Percentiles rank a stretch among this genome's conserved stretches.
phyloP scores from a whole-genome alignment of 148 eudicot genomes.

The Vaccinium corymbosum region DNA sequence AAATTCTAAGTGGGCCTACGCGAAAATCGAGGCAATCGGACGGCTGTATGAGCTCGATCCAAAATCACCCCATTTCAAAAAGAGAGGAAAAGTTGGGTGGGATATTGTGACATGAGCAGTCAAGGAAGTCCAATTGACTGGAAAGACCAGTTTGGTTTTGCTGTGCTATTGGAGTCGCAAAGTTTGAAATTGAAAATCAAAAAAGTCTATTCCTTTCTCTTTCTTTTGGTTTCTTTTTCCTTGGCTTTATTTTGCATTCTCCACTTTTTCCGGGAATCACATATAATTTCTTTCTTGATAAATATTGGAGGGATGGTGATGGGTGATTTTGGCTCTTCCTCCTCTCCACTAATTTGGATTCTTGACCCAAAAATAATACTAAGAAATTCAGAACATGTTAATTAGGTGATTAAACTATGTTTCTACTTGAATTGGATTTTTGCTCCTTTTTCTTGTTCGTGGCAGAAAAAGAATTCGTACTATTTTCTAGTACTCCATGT shows the following conservation, averaged over 20 bases:
- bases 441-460: neutral
- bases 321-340: slow-evolving; percentile 4
- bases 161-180: neutral
- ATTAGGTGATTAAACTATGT: neutral
- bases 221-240: neutral
- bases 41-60: no score
- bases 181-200: neutral
- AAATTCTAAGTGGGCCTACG: no score
- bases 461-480: neutral
- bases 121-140: neutral
- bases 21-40: no score
- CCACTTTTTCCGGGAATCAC: neutral
- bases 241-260: neutral
- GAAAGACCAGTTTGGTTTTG: neutral
- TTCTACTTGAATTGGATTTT: neutral
- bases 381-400: neutral
- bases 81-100: neutral
- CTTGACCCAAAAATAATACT: neutral
- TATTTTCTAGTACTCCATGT: neutral
- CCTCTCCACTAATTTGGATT: neutral
- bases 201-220: neutral
- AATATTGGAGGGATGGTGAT: neutral
- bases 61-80: neutral
- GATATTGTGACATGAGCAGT: neutral
- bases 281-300: neutral